Evolutionary conservation across 805 yeast species (phyloP), one percentile per base, ranked within the genome.

Genomic region (Wickerhamiella nectarea): DNA sequence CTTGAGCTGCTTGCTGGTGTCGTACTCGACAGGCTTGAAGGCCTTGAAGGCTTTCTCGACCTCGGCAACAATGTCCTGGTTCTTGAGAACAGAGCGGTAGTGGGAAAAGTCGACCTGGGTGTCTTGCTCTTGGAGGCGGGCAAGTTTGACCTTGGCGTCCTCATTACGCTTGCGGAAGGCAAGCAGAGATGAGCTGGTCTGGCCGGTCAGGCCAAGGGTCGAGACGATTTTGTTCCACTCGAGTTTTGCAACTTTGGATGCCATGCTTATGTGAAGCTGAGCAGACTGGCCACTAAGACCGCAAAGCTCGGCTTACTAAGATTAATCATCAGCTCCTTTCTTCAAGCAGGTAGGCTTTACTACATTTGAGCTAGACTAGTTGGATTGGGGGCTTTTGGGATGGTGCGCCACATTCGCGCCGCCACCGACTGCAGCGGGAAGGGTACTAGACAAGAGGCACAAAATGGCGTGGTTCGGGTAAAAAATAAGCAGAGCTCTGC

Each of bases 81-180:
- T 91, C 72, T 81, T 81, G 65, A 91, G 75, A 46, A 76, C 70
- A 17, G 79, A 68, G 63, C 78, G 80, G 78, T 87, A 91, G 66
- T 76, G 71, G 42, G 70, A 66, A 54, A 87, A 89, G 67, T 89
- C 95, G 51, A 91, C 85, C 33, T 68, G 69, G 46, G 84, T 71
- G 50, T 86, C 67, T 68, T 84, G 89, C 52, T 72, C 68, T 61
- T 76, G 70, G 56, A 89, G 72, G 51, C 77, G 80, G 55, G 72
- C 68, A 56, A 83, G 69, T 58, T 73, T 74, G 70, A 84, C 80
- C 72, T 86, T 81, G 56, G 97, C 97, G 65, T 91, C 97, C 61
- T 91, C 98, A 67, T 86, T 80, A 76, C 98, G 84, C 83, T 91
- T 89, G 70, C 87, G 87, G 80, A 91, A 91, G 24, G 94, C 75